Conservation (phyloP, 331 rosid species). For the Rosa hybrid region DNA sequence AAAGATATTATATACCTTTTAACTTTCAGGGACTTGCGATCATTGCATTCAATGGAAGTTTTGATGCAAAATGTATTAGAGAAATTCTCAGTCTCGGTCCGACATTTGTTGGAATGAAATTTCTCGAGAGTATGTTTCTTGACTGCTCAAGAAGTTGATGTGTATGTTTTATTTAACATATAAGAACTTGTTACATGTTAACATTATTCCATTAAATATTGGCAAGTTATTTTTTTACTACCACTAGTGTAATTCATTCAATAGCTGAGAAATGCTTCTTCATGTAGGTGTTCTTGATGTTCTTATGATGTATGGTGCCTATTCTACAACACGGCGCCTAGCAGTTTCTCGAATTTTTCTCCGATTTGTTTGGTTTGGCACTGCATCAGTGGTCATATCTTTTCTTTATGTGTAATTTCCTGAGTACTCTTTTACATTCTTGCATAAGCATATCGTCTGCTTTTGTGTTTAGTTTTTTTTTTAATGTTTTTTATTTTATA, state of each 20-base stretch:
- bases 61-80: conserved; percentile 72
- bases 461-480: conserved; percentile 19
- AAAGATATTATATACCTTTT: neutral
- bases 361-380: conserved; percentile 80
- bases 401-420: conserved; percentile 76
- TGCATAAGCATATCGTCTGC: neutral
- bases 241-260: neutral
- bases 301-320: conserved; percentile 95
- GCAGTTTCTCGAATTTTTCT: conserved; percentile 82
- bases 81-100: conserved; percentile 94
- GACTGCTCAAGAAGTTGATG: neutral
- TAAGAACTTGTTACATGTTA: neutral
- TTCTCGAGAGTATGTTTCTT: conserved; percentile 75
- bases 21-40: conserved; percentile 71
- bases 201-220: neutral
- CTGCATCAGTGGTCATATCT: conserved; percentile 66
- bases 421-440: conserved; percentile 10
- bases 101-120: conserved; percentile 85
- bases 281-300: conserved; percentile 83
- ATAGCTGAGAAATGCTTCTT: conserved; percentile 23
- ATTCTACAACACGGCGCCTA: conserved; percentile 68
- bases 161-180: neutral
- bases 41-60: conserved; percentile 71
- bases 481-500: too few species aligned
- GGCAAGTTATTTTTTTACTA: neutral